Evolutionary conservation across 805 yeast genomes (phyloP).

Genomic region (Metschnikowia lachancei): DNA sequence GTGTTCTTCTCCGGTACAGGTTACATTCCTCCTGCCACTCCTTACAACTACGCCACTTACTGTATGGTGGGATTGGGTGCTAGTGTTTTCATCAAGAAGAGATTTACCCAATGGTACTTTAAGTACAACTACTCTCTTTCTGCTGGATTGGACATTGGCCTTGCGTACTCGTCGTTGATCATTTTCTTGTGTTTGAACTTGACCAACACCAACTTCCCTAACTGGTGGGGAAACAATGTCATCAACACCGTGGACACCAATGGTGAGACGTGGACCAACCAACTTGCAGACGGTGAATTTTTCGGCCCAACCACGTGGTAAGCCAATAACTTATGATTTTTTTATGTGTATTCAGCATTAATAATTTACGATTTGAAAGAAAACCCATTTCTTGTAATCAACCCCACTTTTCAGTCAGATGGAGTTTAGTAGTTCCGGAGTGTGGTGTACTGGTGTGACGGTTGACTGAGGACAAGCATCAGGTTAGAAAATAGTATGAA

Average conservation of each 20-base stretch:
- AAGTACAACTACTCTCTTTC: slow-evolving; percentile 46
- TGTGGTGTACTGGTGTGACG: no score
- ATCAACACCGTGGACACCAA: slow-evolving; percentile 41
- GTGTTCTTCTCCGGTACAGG: slow-evolving; percentile 50
- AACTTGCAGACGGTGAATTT: slow-evolving; percentile 38
- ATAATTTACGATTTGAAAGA: no score
- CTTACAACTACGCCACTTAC: slow-evolving; percentile 61
- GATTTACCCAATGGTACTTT: slow-evolving; percentile 44
- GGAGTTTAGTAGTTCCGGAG: no score
- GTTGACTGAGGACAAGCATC: no score
- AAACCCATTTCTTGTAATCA: not conserved
- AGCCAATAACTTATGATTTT: slow-evolving; percentile 9
- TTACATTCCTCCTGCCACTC: slow-evolving; percentile 71
- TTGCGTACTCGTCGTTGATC: slow-evolving; percentile 40
- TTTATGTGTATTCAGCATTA: no score
- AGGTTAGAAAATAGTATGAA: no score
- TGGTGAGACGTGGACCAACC: slow-evolving; percentile 26
- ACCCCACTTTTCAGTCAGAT: no score
- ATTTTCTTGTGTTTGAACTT: slow-evolving; percentile 35
- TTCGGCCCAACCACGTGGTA: slow-evolving; percentile 52
- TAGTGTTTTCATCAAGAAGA: slow-evolving; percentile 39
- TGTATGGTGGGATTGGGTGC: slow-evolving; percentile 39
- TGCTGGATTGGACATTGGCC: slow-evolving; percentile 45
- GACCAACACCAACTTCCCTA: slow-evolving; percentile 25
- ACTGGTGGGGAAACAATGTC: slow-evolving; percentile 70